These are phyloP conservation scores for Nakazawaea molendinolei DNA, from an alignment of 805 yeast genomes.

Conservation along the genomic window DNA sequence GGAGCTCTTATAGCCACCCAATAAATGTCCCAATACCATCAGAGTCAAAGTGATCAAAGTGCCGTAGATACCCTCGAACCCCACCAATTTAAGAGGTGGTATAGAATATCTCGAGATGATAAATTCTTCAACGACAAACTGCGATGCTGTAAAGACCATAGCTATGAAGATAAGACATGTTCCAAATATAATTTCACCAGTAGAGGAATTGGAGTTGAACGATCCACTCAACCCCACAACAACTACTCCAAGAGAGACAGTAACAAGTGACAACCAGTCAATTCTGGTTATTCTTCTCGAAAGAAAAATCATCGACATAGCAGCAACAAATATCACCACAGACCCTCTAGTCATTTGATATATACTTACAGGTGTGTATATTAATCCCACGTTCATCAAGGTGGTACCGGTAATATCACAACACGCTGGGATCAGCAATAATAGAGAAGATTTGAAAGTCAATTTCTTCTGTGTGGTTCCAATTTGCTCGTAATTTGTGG, in stretches of 20 bases:
- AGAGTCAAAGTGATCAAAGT: constrained; percentile 33
- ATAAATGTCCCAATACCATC: constrained; percentile 37
- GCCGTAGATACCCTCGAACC: constrained; percentile 71
- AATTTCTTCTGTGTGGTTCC: constrained; percentile 1
- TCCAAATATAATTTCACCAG: constrained; percentile 40
- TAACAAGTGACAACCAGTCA: constrained; percentile 62
- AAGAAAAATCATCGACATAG: constrained; percentile 59
- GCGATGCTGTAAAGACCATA: constrained; percentile 64
- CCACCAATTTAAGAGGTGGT: constrained; percentile 60
- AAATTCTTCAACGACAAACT: constrained; percentile 74
- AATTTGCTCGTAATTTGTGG: background rate
- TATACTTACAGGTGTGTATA: constrained; percentile 70
- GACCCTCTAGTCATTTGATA: constrained; percentile 87
- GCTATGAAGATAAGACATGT: constrained; percentile 52
- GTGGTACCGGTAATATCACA: constrained; percentile 75
- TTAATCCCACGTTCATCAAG: constrained; percentile 65
- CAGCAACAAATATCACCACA: constrained; percentile 67
- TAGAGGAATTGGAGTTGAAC: constrained; percentile 14
- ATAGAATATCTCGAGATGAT: constrained; percentile 46
- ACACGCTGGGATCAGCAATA: constrained; percentile 54
- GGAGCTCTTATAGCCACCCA: constrained; percentile 35
- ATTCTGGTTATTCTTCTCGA: constrained; percentile 44
- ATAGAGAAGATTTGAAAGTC: constrained; percentile 22
- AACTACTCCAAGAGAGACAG: constrained; percentile 64
- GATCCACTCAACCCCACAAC: constrained; percentile 71